Conservation (phyloP, 352 stramenopile genomes). For the Halophytophthora polymorphica region DNA sequence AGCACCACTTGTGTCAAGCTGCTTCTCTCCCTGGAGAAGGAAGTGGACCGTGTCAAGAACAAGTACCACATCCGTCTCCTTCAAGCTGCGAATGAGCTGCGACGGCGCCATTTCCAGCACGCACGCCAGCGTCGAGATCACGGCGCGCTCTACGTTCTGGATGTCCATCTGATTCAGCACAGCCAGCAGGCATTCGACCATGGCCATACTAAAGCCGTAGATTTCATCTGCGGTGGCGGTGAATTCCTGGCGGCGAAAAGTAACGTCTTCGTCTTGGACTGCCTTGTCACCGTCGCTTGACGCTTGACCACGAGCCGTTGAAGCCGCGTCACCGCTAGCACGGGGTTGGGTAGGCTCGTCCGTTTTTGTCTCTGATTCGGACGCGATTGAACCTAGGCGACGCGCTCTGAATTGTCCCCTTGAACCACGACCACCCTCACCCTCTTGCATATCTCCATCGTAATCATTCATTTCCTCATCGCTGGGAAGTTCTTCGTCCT, state of each 20-base stretch:
- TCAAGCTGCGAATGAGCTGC: conserved; percentile 40
- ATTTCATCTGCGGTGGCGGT: conserved; percentile 36
- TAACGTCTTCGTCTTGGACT: conserved; percentile 4
- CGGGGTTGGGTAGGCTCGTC: conserved; percentile 2
- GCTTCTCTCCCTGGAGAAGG: conserved; percentile 52
- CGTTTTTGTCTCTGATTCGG: conserved; percentile 32
- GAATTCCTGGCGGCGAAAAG: conserved; percentile 17
- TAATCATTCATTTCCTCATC: conserved; percentile 2
- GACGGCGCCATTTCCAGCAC: conserved; percentile 77
- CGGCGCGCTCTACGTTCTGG: conserved; percentile 59
- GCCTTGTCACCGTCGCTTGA: conserved; percentile 12
- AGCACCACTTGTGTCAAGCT: conserved; percentile 6
- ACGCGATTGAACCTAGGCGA: conserved; percentile 28
- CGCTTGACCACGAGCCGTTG: background rate
- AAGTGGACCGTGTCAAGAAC: conserved; percentile 70
- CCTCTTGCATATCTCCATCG: conserved; percentile 21
- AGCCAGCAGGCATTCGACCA: conserved; percentile 44
- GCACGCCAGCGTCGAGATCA: conserved; percentile 62
- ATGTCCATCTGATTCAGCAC: conserved; percentile 59
- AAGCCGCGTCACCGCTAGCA: background rate
- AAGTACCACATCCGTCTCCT: conserved; percentile 52
- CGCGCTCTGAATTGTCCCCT: conserved; percentile 22
- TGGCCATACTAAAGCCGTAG: conserved; percentile 42
- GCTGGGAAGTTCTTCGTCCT: conserved; percentile 15
- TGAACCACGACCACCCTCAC: conserved; percentile 2